phyloP scores from a whole-genome alignment of 1,139 yeast genomes.

The Pichia sp. region DNA sequence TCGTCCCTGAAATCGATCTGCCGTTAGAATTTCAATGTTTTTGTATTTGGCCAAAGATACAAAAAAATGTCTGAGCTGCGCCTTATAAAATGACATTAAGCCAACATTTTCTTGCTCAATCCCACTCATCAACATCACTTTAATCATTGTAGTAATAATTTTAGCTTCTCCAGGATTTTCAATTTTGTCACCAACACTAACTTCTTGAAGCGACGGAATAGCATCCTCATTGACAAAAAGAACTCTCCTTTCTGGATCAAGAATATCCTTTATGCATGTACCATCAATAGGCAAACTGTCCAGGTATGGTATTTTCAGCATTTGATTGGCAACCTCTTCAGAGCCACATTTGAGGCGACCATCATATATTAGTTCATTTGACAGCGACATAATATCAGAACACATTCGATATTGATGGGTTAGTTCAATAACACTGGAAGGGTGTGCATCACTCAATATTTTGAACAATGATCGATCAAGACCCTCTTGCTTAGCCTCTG shows the following conservation, averaged over 20 bases:
- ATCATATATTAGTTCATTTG: constrained; percentile 74
- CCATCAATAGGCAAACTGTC: constrained; percentile 23
- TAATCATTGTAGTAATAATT: constrained; percentile 59
- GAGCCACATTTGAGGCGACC: constrained; percentile 76
- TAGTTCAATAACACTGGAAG: constrained; percentile 67
- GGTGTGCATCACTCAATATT: constrained; percentile 64
- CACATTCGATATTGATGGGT: constrained; percentile 92
- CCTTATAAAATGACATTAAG: constrained; percentile 82
- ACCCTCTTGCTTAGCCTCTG: constrained; percentile 55
- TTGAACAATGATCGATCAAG: constrained; percentile 77
- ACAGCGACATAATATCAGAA: constrained; percentile 75
- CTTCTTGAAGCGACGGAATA: constrained; percentile 54
- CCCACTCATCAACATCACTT: constrained; percentile 57
- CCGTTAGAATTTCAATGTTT: constrained; percentile 76
- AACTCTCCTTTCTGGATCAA: constrained; percentile 55
- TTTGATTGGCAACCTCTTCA: constrained; percentile 54
- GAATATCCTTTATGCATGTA: constrained; percentile 44
- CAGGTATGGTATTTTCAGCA: constrained; percentile 45
- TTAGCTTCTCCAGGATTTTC: constrained; percentile 72
- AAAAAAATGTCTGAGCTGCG: constrained; percentile 62
- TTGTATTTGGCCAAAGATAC: constrained; percentile 39
- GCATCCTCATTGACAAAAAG: constrained; percentile 75
- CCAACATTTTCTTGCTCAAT: constrained; percentile 63
- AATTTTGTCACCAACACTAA: constrained; percentile 56
- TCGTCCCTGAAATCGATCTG: constrained; percentile 69